phyloP scores from a whole-genome alignment of 352 stramenopile species.

The Phytopythium ostracodes region DNA sequence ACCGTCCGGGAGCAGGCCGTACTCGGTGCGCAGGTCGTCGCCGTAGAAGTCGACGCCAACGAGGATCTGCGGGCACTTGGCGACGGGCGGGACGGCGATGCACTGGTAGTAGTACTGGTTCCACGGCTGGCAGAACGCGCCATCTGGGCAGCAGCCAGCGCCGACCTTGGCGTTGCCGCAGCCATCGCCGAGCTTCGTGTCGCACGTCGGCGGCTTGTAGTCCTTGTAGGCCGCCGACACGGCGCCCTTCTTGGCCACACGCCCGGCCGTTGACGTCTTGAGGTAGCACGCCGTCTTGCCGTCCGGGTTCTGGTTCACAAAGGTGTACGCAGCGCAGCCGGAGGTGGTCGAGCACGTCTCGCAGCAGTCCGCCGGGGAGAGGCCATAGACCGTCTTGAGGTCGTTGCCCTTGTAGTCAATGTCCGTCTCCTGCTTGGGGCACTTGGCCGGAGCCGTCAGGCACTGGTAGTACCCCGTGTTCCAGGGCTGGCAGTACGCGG shows the following conservation, averaged over 20 bases:
- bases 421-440: constrained; percentile 37
- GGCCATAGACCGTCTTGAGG: constrained; percentile 33
- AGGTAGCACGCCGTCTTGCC: constrained; percentile 50
- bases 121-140: constrained; percentile 61
- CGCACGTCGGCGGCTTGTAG: constrained; percentile 13
- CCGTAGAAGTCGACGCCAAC: constrained; percentile 37
- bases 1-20: constrained; percentile 30
- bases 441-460: constrained; percentile 26
- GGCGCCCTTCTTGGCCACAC: constrained; percentile 21
- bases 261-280: constrained; percentile 29
- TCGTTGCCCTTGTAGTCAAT: constrained; percentile 52
- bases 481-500: constrained; percentile 62
- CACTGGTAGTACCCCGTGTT: constrained; percentile 63
- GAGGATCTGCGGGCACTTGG: constrained; percentile 34
- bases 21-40: constrained; percentile 36
- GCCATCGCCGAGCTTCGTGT: constrained; percentile 7
- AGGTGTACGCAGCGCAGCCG: constrained; percentile 55
- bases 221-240: constrained; percentile 24
- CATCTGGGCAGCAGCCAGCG: constrained; percentile 29
- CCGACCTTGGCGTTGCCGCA: constrained; percentile 23
- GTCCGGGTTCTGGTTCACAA: constrained; percentile 51
- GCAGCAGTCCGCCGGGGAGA: constrained; percentile 34
- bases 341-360: constrained; percentile 31
- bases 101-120: constrained; percentile 62
- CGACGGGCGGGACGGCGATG: constrained; percentile 24